Base-by-base conservation (phyloP, 345 rosid species). In the Linum usitatissimum region DNA sequence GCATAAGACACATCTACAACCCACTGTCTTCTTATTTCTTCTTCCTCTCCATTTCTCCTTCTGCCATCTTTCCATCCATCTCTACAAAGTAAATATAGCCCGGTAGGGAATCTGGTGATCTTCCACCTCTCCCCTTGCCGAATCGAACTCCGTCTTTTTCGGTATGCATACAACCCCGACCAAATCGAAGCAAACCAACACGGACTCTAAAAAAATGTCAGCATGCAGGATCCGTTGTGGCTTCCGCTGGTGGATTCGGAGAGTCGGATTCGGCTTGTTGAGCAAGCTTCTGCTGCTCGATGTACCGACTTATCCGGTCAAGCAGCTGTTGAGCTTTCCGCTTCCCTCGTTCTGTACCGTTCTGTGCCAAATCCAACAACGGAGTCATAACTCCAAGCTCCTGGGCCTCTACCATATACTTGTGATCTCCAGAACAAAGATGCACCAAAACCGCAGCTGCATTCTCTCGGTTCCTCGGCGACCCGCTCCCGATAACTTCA, bases 311-410 rank as follows among this genome's bases (percentile, higher is more conserved):
- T 68, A 93, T 80, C 8, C 94, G 91, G 49, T 90, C 97, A 2
- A 93, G 81, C 73, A 90, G 78, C 71, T 84, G 97, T 3, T 82
- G 86, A 76, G 99, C 99, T 76, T 93, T 93, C 57, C 99, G 74
- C 73, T 90, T 93, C 53, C 95, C 99, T 64, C 99, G 78, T 60
- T 90, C 95, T 0, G 99, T 93, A 49, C 99, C 99, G 58, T 80
- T 90, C 51, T 80, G 88, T 14, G 92, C 85, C 77, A 93, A 73
- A 74, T 90, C 97, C 70, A 78, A 55, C 63, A 90, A 72, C 13
- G 91, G 82, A 20, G 71, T 87, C 88, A 86, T 83, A 36, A 86
- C 83, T 18, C 94, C 96, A 7, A 83, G 80, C 59, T 93, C 91
- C 67, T 78, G 86, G 1, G 99, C 99, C 79, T 83, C 85, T 9